A percentile compares a stretch with the other conserved stretches of the same genome.
Evolutionary conservation across 176 grass and related monocot species (phyloP).

Genomic region (Musa itinerans): DNA sequence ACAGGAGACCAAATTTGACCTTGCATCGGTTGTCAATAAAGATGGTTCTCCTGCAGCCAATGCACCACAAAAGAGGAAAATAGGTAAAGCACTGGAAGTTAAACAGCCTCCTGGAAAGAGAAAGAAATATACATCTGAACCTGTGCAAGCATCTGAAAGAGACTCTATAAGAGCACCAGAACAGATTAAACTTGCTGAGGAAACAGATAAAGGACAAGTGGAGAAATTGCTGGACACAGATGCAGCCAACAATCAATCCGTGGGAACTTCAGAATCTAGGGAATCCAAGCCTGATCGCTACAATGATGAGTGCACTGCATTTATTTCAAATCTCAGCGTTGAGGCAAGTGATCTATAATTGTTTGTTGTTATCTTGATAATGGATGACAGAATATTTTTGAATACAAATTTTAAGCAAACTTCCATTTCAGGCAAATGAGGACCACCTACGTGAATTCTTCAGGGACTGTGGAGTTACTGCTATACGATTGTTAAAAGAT

Average conservation of each 20-base stretch:
- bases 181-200: constrained; percentile 15
- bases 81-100: constrained; percentile 43
- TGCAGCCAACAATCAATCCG: background rate
- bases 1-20: constrained; percentile 55
- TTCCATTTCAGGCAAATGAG: constrained; percentile 61
- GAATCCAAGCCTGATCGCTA: constrained; percentile 49
- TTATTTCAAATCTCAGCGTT: constrained; percentile 73
- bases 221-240: constrained; percentile 13
- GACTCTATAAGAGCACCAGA: constrained; percentile 9
- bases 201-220: constrained; percentile 12
- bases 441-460: constrained; percentile 61
- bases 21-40: constrained; percentile 23
- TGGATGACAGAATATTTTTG: constrained; percentile 13
- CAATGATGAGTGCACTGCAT: constrained; percentile 69
- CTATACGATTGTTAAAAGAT: constrained; percentile 76
- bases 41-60: constrained; percentile 36
- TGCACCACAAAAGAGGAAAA: constrained; percentile 74
- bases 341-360: constrained; percentile 19
- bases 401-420: background rate
- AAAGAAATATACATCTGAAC: constrained; percentile 54
- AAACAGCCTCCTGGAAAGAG: constrained; percentile 58
- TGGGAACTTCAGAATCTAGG: constrained; percentile 27
- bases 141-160: constrained; percentile 19
- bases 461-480: constrained; percentile 48
- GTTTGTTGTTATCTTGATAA: background rate